Evolutionary conservation across 768 basidiomycete species (phyloP).

Genomic region (Imleria badia): DNA sequence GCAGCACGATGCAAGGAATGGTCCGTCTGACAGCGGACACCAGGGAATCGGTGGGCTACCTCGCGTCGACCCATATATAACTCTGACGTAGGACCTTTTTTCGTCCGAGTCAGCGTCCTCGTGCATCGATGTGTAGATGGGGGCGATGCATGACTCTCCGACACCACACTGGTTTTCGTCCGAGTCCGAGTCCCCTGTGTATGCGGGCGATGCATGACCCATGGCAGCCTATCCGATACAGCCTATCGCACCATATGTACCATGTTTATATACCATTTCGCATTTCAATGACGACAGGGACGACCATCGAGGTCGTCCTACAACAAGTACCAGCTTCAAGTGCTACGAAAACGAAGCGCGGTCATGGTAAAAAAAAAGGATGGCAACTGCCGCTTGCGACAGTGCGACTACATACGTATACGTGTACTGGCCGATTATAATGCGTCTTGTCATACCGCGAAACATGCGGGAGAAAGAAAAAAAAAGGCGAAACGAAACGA

Average conservation of each 20-base stretch:
- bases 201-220: background rate
- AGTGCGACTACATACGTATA: constrained; percentile 30
- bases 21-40: background rate
- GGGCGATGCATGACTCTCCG: background rate
- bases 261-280: constrained; percentile 7
- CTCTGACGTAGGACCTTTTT: background rate
- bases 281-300: background rate
- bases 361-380: constrained; percentile 14
- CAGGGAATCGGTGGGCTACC: background rate
- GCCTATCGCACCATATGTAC: background rate
- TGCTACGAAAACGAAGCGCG: constrained; percentile 13
- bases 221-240: background rate
- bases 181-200: too few relatives aligned
- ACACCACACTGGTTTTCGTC: background rate
- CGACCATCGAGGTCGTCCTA: constrained; percentile 19
- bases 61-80: background rate
- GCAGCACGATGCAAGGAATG: background rate
- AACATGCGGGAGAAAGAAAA: background rate
- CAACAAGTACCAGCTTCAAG: constrained; percentile 13
- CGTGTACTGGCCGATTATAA: constrained; percentile 29
- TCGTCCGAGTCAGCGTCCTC: too few relatives aligned
- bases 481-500: background rate
- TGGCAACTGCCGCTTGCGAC: constrained; percentile 19
- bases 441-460: constrained; percentile 23
- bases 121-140: too few relatives aligned